Conservation (phyloP, 2,329 filamentous ascomycete genomes). For the Parascedosporium putredinis region DNA sequence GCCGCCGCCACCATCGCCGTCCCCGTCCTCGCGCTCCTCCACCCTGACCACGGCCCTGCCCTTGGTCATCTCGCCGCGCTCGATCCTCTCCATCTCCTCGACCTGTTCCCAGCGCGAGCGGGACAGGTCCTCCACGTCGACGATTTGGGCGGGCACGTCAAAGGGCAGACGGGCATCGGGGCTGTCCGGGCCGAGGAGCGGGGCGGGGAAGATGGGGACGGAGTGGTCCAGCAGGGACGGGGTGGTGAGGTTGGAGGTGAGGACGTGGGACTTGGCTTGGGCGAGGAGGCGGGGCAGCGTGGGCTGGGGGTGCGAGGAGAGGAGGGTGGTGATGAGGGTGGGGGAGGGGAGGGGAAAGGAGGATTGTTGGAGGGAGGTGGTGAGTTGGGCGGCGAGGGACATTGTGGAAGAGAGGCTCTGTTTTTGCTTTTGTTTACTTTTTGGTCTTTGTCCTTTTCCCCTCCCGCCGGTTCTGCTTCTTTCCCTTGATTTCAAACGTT, state of each 20-base stretch:
- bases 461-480: no score
- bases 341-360: slow-evolving; percentile 40
- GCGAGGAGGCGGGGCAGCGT: slow-evolving; percentile 64
- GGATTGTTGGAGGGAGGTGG: slow-evolving; percentile 38
- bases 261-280: slow-evolving; percentile 69
- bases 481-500: no score
- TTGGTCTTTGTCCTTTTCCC: background rate
- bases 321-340: slow-evolving; percentile 54
- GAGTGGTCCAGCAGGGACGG: slow-evolving; percentile 38
- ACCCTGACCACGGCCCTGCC: slow-evolving; percentile 78
- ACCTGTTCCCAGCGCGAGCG: slow-evolving; percentile 78
- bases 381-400: slow-evolving; percentile 36
- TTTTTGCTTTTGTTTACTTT: background rate
- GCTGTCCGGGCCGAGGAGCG: slow-evolving; percentile 36
- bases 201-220: slow-evolving; percentile 37
- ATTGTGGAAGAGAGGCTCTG: no score
- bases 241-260: slow-evolving; percentile 64
- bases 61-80: slow-evolving; percentile 61
- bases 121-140: slow-evolving; percentile 77
- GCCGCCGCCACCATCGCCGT: slow-evolving; percentile 17
- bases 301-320: slow-evolving; percentile 45
- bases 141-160: slow-evolving; percentile 66
- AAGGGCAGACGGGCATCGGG: slow-evolving; percentile 46
- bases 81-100: slow-evolving; percentile 65
- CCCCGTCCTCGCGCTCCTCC: slow-evolving; percentile 33